Evolutionary conservation across 2,329 filamentous ascomycete genomes (phyloP).

Genomic region (Colletotrichum orchidophilum): DNA sequence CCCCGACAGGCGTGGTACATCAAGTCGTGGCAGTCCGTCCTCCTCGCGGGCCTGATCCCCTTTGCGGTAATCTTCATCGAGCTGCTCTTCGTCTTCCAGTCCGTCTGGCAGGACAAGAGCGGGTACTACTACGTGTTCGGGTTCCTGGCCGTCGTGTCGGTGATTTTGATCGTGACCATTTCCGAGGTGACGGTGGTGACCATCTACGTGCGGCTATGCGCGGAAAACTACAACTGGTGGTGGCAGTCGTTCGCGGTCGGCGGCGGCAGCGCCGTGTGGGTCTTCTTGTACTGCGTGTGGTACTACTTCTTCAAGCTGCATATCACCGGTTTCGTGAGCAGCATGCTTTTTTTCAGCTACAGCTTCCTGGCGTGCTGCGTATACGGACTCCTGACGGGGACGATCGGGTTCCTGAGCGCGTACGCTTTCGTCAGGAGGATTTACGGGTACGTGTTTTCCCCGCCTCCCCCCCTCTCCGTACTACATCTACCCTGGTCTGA

Average conservation of each 20-base stretch:
- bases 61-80: slow-evolving; percentile 92
- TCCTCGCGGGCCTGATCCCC: slow-evolving; percentile 81
- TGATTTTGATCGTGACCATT: slow-evolving; percentile 79
- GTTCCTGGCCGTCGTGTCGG: slow-evolving; percentile 78
- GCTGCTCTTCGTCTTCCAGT: slow-evolving; percentile 86
- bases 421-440: slow-evolving; percentile 87
- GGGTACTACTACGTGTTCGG: slow-evolving; percentile 94
- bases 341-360: slow-evolving; percentile 86
- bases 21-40: slow-evolving; percentile 67
- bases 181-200: slow-evolving; percentile 86
- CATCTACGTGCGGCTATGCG: slow-evolving; percentile 83
- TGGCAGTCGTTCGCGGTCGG: slow-evolving; percentile 89
- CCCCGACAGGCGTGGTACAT: slow-evolving; percentile 82
- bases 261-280: slow-evolving; percentile 79
- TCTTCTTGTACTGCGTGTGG: slow-evolving; percentile 85
- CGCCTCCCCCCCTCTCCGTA: neutral
- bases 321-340: slow-evolving; percentile 81
- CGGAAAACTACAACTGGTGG: slow-evolving; percentile 92
- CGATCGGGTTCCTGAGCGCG: slow-evolving; percentile 83
- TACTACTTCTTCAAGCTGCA: slow-evolving; percentile 85
- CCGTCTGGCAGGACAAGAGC: slow-evolving; percentile 88
- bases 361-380: slow-evolving; percentile 83
- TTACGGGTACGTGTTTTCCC: slow-evolving; percentile 69
- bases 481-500: neutral
- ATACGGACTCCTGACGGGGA: slow-evolving; percentile 84